phyloP scores from a whole-genome alignment of 345 rosid genomes.

The Litchi chinensis region DNA sequence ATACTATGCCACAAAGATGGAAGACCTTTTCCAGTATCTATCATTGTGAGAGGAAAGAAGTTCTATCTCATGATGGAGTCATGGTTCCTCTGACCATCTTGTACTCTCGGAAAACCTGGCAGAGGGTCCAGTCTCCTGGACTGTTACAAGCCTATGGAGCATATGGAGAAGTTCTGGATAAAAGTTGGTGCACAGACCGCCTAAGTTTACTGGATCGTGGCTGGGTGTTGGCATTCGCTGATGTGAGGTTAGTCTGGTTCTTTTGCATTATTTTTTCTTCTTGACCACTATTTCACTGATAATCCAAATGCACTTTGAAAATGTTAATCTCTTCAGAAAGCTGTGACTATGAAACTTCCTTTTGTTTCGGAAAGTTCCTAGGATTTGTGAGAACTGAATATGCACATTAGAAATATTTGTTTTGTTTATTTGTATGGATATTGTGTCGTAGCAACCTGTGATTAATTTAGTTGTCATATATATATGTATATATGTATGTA shows the following conservation, averaged over 20 bases:
- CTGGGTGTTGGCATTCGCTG: slow-evolving; percentile 93
- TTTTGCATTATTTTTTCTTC: slow-evolving; percentile 3
- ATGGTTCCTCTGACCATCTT: slow-evolving; percentile 73
- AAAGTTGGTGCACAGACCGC: slow-evolving; percentile 74
- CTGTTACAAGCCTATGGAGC: slow-evolving; percentile 85
- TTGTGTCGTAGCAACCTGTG: background rate
- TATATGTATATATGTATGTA: no score
- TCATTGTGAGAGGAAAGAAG: slow-evolving; percentile 70
- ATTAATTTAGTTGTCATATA: background rate
- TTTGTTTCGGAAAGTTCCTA: background rate
- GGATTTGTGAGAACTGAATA: background rate
- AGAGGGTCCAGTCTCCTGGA: slow-evolving; percentile 61
- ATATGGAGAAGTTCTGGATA: slow-evolving; percentile 82
- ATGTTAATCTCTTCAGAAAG: background rate
- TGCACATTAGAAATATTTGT: background rate
- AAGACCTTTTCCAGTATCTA: slow-evolving; percentile 55
- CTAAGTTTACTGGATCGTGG: slow-evolving; percentile 91
- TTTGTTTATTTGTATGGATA: background rate
- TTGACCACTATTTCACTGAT: background rate
- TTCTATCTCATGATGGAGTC: slow-evolving; percentile 74
- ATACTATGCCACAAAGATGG: slow-evolving; percentile 42
- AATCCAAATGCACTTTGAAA: background rate
- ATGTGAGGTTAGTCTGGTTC: slow-evolving; percentile 67
- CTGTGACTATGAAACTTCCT: background rate
- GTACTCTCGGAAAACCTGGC: slow-evolving; percentile 69